Evolutionary conservation across 805 yeast species (phyloP).

Genomic region (Ascoidea asiatica): DNA sequence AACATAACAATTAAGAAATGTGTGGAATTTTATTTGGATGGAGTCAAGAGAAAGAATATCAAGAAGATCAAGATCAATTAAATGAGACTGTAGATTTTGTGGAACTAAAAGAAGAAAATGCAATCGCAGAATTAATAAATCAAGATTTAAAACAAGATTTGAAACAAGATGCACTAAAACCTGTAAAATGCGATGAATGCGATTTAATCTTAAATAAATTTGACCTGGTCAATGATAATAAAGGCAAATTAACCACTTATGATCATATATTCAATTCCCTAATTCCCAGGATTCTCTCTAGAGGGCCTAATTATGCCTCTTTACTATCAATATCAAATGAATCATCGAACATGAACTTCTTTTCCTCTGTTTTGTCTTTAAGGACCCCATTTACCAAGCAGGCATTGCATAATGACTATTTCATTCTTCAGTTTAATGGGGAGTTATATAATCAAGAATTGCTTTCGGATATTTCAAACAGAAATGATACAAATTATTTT

Average conservation of each 20-base stretch:
- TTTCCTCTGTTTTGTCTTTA: constrained; percentile 69
- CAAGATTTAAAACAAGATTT: constrained; percentile 2
- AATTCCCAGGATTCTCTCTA: constrained; percentile 30
- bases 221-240: neutral
- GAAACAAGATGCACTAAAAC: neutral
- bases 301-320: constrained; percentile 55
- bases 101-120: constrained; percentile 2
- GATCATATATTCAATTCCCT: constrained; percentile 17
- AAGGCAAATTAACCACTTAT: neutral
- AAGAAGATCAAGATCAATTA: neutral
- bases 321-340: constrained; percentile 13
- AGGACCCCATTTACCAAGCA: constrained; percentile 71
- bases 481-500: constrained; percentile 56
- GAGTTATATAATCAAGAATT: constrained; percentile 64
- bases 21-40: constrained; percentile 3
- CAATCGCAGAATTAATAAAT: constrained; percentile 3
- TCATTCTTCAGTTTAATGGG: constrained; percentile 73
- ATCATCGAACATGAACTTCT: constrained; percentile 25
- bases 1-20: neutral
- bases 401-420: constrained; percentile 34
- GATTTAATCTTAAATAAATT: neutral
- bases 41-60: neutral
- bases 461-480: constrained; percentile 12
- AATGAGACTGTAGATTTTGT: neutral
- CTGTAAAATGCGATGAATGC: neutral